Percentiles rank a stretch among this genome's conserved stretches.
Evolutionary conservation across 176 grass and related monocot species (phyloP).

Genomic region (Ananas comosus): DNA sequence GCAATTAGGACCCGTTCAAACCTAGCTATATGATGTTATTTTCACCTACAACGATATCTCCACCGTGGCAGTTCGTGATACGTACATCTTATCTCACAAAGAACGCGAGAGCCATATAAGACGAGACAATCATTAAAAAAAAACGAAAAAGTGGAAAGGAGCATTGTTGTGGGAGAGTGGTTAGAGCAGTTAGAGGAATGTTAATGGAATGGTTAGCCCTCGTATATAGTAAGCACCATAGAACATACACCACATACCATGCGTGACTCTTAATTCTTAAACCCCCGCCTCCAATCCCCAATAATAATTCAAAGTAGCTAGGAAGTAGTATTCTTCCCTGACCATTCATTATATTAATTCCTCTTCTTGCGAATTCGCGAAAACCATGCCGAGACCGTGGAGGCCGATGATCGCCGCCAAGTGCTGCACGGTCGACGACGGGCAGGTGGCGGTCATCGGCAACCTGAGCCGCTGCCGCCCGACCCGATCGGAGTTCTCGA

Average conservation of each 20-base stretch:
- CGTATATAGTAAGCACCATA: background rate
- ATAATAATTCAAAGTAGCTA: too few species aligned
- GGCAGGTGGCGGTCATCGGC: conserved; percentile 31
- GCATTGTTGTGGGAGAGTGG: conserved; percentile 38
- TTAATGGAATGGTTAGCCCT: conserved; percentile 50
- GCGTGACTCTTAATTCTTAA: conserved; percentile 12
- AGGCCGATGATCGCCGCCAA: conserved; percentile 58
- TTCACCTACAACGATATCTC: background rate
- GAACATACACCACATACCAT: conserved; percentile 6
- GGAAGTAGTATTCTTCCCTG: background rate
- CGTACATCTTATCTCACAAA: background rate
- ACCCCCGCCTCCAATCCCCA: background rate
- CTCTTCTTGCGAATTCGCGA: background rate
- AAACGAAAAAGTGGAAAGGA: conserved; percentile 10
- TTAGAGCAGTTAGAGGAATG: conserved; percentile 62
- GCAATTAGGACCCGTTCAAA: background rate
- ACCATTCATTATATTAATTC: background rate
- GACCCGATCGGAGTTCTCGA: conserved; percentile 50
- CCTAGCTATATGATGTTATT: background rate
- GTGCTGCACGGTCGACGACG: conserved; percentile 79
- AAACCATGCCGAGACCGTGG: conserved; percentile 43
- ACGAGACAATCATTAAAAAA: background rate
- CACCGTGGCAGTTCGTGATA: background rate
- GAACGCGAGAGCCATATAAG: background rate
- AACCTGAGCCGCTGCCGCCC: conserved; percentile 57